These are phyloP conservation scores for Arxiozyma slooffiae DNA, from an alignment of 1,139 yeast genomes.

Conservation along the genomic window DNA sequence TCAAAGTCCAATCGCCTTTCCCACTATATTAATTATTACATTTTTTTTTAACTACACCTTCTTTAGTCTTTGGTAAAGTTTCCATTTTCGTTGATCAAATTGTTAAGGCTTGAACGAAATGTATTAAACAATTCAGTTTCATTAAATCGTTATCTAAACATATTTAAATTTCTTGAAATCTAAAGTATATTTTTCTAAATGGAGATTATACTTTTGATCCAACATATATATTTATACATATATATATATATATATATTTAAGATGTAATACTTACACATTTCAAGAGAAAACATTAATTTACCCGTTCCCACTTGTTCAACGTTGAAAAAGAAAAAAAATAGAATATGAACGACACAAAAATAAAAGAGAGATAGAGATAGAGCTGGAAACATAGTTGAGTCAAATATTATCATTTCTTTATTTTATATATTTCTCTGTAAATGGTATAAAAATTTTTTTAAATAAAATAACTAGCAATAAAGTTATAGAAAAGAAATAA, in stretches of 20 bases:
- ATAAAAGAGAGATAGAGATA: no score
- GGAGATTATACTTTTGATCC: slow-evolving; percentile 14
- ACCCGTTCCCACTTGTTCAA: no score
- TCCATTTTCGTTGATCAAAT: slow-evolving; percentile 21
- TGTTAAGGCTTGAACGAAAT: slow-evolving; percentile 26
- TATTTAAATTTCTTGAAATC: slow-evolving; percentile 28
- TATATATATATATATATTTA: slow-evolving; percentile 18
- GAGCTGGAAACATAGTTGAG: no score
- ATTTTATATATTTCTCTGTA: no score
- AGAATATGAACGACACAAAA: no score
- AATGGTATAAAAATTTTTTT: no score
- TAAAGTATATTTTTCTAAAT: slow-evolving; percentile 25
- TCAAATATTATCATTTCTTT: no score
- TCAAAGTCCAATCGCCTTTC: slow-evolving; percentile 11
- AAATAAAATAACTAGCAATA: background rate
- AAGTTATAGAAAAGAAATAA: background rate
- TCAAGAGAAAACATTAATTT: no score
- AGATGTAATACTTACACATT: no score
- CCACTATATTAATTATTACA: slow-evolving; percentile 22
- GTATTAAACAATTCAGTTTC: slow-evolving; percentile 25
- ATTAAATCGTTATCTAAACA: slow-evolving; percentile 5
- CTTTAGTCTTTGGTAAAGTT: slow-evolving; percentile 17
- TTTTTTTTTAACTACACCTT: slow-evolving; percentile 24
- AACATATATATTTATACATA: slow-evolving; percentile 20
- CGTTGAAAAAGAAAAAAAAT: no score